Conservation (phyloP, 2,329 filamentous ascomycete genomes). For the Colletotrichum costaricense region DNA sequence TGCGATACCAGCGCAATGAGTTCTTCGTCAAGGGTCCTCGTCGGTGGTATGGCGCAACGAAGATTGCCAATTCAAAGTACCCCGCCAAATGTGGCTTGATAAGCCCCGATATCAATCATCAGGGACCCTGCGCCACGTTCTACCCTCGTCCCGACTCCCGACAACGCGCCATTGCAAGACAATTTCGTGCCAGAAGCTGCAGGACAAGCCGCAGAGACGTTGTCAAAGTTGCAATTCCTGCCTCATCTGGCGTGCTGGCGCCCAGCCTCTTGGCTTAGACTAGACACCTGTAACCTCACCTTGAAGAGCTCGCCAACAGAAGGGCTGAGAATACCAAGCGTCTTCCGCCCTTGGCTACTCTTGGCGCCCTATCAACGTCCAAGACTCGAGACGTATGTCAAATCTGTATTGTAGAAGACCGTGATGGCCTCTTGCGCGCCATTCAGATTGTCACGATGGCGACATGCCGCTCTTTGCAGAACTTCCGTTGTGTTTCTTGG, state of each 20-base stretch:
- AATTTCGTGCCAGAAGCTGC: background rate
- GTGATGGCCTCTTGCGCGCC: background rate
- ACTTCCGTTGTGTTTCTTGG: background rate
- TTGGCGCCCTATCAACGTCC: background rate
- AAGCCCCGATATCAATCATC: conserved; percentile 7
- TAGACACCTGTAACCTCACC: conserved; percentile 13
- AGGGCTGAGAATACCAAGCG: conserved; percentile 12
- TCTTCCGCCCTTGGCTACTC: conserved; percentile 10
- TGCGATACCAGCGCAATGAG: background rate
- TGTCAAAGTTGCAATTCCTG: conserved; percentile 33
- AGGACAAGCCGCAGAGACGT: conserved; percentile 8
- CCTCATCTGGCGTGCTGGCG: conserved; percentile 34
- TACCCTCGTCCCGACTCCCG: background rate
- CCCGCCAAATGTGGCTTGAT: conserved; percentile 34
- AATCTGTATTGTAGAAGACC: background rate
- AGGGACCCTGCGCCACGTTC: conserved; percentile 29
- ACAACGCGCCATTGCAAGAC: conserved; percentile 1
- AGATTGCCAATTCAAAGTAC: conserved; percentile 5
- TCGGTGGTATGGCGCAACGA: conserved; percentile 4
- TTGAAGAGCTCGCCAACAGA: background rate
- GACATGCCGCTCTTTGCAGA: background rate
- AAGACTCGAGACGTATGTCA: background rate
- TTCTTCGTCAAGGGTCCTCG: background rate
- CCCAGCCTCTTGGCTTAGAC: conserved; percentile 33
- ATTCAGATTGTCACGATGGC: background rate